These are phyloP conservation scores for Penicillium capsulatum DNA, from an alignment of 2,329 filamentous ascomycete species.

Conservation along the genomic window DNA sequence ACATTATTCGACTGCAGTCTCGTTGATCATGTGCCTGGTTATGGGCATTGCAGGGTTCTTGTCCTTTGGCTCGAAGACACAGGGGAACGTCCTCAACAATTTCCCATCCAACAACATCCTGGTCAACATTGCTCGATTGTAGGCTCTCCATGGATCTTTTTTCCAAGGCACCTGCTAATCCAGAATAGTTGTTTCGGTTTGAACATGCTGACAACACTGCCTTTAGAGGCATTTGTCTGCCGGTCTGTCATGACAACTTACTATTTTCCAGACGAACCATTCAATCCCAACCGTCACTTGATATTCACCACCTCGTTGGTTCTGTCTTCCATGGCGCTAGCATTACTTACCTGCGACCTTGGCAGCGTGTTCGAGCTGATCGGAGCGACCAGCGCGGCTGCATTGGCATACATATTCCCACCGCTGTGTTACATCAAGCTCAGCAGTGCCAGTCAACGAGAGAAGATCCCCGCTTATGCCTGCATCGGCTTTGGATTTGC, in stretches of 20 bases:
- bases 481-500: slow-evolving; percentile 71
- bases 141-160: slow-evolving; percentile 14
- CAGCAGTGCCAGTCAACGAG: slow-evolving; percentile 70
- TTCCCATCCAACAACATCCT: slow-evolving; percentile 85
- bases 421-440: slow-evolving; percentile 94
- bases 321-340: slow-evolving; percentile 69
- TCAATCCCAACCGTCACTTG: slow-evolving; percentile 78
- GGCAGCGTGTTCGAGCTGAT: slow-evolving; percentile 94
- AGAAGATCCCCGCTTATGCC: slow-evolving; percentile 65
- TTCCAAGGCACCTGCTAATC: slow-evolving; percentile 17
- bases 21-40: slow-evolving; percentile 82
- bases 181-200: slow-evolving; percentile 72
- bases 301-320: slow-evolving; percentile 81
- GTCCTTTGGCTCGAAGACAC: slow-evolving; percentile 84
- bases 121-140: slow-evolving; percentile 88
- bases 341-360: slow-evolving; percentile 84
- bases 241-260: slow-evolving; percentile 94
- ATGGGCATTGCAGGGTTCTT: slow-evolving; percentile 89
- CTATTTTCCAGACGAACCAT: slow-evolving; percentile 66
- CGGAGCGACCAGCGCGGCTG: slow-evolving; percentile 88
- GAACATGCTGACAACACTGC: slow-evolving; percentile 97
- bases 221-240: slow-evolving; percentile 95
- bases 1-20: slow-evolving; percentile 86
- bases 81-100: slow-evolving; percentile 97
- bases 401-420: slow-evolving; percentile 90